A percentile compares a stretch with the other conserved stretches of the same genome.
Evolutionary conservation across 2,329 filamentous ascomycete genomes (phyloP).

Genomic region (Alternaria conjuncta): DNA sequence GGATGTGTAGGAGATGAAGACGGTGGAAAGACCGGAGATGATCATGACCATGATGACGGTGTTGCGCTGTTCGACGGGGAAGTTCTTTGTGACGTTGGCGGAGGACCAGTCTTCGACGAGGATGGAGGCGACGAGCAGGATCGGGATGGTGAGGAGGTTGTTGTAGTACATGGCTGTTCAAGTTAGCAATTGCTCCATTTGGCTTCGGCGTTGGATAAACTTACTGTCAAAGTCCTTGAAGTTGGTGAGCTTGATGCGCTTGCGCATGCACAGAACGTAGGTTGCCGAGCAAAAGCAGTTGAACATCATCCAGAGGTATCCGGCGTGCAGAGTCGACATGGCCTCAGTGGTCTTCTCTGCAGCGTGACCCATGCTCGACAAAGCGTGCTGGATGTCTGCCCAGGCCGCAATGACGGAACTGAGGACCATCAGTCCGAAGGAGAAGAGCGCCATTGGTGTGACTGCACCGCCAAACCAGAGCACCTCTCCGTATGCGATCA

Average conservation of each 20-base stretch:
- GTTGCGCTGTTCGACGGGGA: constrained; percentile 81
- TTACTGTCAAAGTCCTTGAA: constrained; percentile 99
- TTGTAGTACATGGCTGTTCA: constrained; percentile 97
- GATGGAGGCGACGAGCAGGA: constrained; percentile 82
- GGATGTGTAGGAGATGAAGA: constrained; percentile 99
- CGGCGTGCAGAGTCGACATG: constrained; percentile 88
- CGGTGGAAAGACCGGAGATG: constrained; percentile 88
- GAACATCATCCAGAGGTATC: constrained; percentile 97
- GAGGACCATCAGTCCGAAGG: constrained; percentile 95
- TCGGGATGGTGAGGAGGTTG: constrained; percentile 94
- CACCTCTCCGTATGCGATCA: constrained; percentile 98
- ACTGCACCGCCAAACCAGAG: constrained; percentile 97
- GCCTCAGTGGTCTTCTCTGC: constrained; percentile 70
- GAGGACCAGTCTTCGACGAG: constrained; percentile 91
- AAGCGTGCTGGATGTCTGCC: constrained; percentile 91
- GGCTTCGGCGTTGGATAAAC: constrained; percentile 43
- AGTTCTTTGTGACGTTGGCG: constrained; percentile 83
- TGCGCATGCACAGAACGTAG: constrained; percentile 92
- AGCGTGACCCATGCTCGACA: constrained; percentile 65
- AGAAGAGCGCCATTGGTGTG: constrained; percentile 83
- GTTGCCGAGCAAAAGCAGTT: constrained; percentile 95
- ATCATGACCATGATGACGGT: constrained; percentile 86
- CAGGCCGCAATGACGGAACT: constrained; percentile 95
- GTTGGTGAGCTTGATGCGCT: constrained; percentile 99
- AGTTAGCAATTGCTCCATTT: constrained; percentile 11